These are phyloP conservation scores for Myrmaecium sp. DNA, from an alignment of 2,329 filamentous ascomycete genomes.

Conservation along the genomic window DNA sequence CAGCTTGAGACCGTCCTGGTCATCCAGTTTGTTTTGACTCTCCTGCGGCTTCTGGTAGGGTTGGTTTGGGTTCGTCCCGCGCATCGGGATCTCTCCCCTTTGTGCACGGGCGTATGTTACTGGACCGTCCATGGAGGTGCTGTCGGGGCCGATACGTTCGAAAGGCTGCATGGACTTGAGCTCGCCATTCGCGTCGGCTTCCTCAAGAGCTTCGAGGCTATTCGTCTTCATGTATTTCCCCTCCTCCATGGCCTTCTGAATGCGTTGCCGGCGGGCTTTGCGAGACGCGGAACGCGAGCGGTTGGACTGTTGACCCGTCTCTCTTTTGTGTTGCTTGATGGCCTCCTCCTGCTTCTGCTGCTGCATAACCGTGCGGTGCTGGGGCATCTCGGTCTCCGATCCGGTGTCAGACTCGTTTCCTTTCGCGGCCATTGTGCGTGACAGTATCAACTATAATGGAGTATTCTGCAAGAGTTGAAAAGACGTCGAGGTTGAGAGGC, in stretches of 20 bases:
- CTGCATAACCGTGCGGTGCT: constrained; percentile 26
- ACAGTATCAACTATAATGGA: too few species aligned
- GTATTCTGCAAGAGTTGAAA: too few species aligned
- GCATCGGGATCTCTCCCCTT: constrained; percentile 37
- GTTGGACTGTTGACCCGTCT: constrained; percentile 22
- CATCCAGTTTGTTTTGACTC: constrained; percentile 29
- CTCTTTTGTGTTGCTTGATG: constrained; percentile 21
- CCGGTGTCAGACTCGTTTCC: constrained; percentile 14
- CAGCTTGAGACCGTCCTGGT: constrained; percentile 51
- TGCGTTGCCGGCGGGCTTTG: constrained; percentile 28
- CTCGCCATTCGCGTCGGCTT: constrained; percentile 34
- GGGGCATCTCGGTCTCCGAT: constrained; percentile 16
- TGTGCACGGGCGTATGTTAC: constrained; percentile 36
- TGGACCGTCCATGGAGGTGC: constrained; percentile 38
- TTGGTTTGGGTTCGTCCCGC: constrained; percentile 34
- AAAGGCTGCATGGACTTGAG: constrained; percentile 32
- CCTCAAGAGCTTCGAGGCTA: constrained; percentile 31
- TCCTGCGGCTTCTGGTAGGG: constrained; percentile 24
- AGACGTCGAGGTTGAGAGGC: too few species aligned
- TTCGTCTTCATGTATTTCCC: constrained; percentile 36
- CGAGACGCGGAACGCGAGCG: constrained; percentile 31
- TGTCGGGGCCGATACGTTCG: constrained; percentile 38
- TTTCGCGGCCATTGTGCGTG: too few species aligned
- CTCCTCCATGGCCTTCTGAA: constrained; percentile 26
- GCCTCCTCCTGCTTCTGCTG: constrained; percentile 28